These are phyloP conservation scores for Hypoxylon subgilvum DNA, from an alignment of 495 filamentous ascomycete genomes.

Conservation along the genomic window DNA sequence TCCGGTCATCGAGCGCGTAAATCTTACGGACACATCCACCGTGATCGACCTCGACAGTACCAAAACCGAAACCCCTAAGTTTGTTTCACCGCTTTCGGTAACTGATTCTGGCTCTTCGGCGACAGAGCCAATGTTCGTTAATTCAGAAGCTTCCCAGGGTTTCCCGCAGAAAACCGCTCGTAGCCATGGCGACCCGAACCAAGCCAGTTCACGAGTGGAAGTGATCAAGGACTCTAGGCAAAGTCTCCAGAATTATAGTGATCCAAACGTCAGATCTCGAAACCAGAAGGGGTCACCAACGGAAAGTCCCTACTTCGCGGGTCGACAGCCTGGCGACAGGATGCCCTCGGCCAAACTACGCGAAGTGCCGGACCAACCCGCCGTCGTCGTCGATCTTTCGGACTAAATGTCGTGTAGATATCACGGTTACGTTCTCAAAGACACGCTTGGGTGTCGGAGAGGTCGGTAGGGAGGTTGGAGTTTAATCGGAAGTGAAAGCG, in stretches of 20 bases:
- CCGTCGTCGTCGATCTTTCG: conserved; percentile 21
- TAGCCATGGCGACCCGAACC: background rate
- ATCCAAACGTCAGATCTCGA: background rate
- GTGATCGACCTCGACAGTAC: background rate
- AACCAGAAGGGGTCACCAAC: conserved; percentile 5
- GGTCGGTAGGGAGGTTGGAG: background rate
- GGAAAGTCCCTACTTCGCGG: conserved; percentile 25
- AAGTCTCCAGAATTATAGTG: background rate
- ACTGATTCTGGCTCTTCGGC: conserved; percentile 10
- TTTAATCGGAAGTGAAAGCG: background rate
- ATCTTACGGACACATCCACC: background rate
- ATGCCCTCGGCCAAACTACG: conserved; percentile 28
- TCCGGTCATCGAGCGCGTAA: conserved; percentile 4
- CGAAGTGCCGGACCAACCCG: conserved; percentile 1
- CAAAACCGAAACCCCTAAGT: background rate
- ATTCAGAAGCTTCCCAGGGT: conserved; percentile 5
- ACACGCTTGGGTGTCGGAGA: background rate
- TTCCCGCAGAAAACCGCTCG: background rate
- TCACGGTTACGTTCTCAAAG: background rate
- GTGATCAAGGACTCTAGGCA: background rate
- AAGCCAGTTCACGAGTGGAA: background rate
- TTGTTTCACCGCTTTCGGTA: conserved; percentile 19
- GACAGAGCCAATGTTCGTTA: conserved; percentile 13
- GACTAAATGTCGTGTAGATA: conserved; percentile 7
- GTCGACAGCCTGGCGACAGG: conserved; percentile 12